Evolutionary conservation across 1,284 basidiomycete species (phyloP).

Genomic region (Sporisorium scitamineum): DNA sequence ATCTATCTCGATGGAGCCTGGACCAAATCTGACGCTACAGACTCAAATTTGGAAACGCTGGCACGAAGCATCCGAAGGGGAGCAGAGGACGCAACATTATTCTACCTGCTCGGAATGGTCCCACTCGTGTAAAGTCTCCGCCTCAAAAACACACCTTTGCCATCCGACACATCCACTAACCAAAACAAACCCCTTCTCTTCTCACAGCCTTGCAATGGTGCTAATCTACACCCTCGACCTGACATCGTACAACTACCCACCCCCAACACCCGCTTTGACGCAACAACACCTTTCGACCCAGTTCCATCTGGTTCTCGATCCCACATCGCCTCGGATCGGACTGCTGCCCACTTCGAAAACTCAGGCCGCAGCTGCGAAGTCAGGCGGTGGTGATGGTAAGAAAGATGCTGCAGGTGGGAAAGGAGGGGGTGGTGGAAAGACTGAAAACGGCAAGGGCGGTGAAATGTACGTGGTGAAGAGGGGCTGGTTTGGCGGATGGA

Average conservation of each 20-base stretch:
- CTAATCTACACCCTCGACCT: constrained; percentile 37
- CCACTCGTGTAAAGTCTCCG: constrained; percentile 40
- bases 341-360: constrained; percentile 17
- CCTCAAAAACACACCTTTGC: background rate
- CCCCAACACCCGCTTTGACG: background rate
- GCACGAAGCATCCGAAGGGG: constrained; percentile 11
- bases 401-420: constrained; percentile 9
- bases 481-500: constrained; percentile 38
- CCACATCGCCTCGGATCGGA: constrained; percentile 23
- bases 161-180: background rate
- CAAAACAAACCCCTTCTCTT: background rate
- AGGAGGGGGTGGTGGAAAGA: constrained; percentile 2
- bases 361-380: background rate
- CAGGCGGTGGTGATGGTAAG: constrained; percentile 7
- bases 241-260: constrained; percentile 26
- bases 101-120: constrained; percentile 35
- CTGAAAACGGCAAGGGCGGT: background rate
- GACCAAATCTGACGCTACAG: background rate
- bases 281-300: constrained; percentile 16
- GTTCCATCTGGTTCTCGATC: constrained; percentile 27
- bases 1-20: constrained; percentile 28
- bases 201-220: constrained; percentile 27
- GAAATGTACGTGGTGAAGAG: constrained; percentile 31
- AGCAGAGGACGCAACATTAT: constrained; percentile 25
- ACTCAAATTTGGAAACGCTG: constrained; percentile 8